Percentiles rank a stretch among this genome's conserved stretches.
Conservation (phyloP, 306 rosid genomes). For the Lathyrus aphaca region DNA sequence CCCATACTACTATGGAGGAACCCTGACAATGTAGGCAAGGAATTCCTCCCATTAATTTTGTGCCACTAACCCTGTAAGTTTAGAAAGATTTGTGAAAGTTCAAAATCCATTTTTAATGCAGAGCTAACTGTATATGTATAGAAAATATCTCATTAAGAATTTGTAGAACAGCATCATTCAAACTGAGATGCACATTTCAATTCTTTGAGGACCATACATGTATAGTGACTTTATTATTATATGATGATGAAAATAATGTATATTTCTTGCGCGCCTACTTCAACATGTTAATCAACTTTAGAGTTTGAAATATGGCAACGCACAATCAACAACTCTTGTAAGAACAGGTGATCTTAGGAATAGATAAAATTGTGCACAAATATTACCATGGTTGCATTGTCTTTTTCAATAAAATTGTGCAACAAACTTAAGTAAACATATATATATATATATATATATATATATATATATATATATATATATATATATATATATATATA, state of each 20-base stretch:
- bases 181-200: slow-evolving; percentile 37
- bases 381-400: too few relatives aligned
- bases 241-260: slow-evolving; percentile 1
- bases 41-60: slow-evolving; percentile 39
- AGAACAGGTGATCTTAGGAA: too few relatives aligned
- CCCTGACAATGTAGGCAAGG: slow-evolving; percentile 37
- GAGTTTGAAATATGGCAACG: background rate
- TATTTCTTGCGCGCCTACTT: slow-evolving; percentile 1
- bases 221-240: slow-evolving; percentile 33
- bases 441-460: too few relatives aligned
- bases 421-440: too few relatives aligned
- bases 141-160: slow-evolving; percentile 37
- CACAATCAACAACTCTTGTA: background rate
- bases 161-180: slow-evolving; percentile 35
- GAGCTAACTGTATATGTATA: slow-evolving; percentile 48
- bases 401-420: too few relatives aligned
- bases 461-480: too few relatives aligned
- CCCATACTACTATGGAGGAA: slow-evolving; percentile 42
- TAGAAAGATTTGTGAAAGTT: slow-evolving; percentile 37
- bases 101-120: slow-evolving; percentile 32
- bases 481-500: too few relatives aligned
- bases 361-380: too few relatives aligned
- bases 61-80: slow-evolving; percentile 45
- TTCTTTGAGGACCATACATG: slow-evolving; percentile 42
- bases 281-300: slow-evolving; percentile 15